Base-by-base conservation (phyloP, 257 asterid species). In the Nicotiana paniculata region DNA sequence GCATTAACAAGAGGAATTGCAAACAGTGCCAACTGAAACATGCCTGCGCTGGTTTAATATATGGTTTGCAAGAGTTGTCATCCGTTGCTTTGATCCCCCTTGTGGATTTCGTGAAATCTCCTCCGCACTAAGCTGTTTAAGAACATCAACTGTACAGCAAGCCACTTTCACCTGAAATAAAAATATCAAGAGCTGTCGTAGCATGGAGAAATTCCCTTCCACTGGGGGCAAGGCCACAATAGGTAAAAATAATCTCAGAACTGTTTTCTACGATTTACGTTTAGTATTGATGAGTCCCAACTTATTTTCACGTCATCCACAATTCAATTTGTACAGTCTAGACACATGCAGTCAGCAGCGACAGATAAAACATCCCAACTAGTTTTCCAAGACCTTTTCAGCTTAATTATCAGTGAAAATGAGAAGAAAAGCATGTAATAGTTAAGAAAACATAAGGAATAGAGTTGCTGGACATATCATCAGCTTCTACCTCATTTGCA, bases 101-200 rank as follows among this genome's bases (percentile, higher is more conserved):
- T 82, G 91, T 35, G 97, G 92, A 87, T 93, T 92, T 89, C 97
- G 92, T 81, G 89, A 96, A 77, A 94, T 93, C 87, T 94, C 99
- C 89, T 89, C 99, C 7, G 98, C 98, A 85, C 98, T 93, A 18
- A 96, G 97, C 62, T 96, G 99, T 83, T 96, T 96, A 51, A 94
- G 90, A 79, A 94, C 90, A 87, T 96, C 99, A 26, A 90, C 95
- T 1, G 98, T 89, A 92, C 95, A 88, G 88, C 95, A 92, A 84
- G 97, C 97, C 77, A 96, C 87, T 62, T 93, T 90, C 82, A 94
- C 93, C 98, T 96, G 89, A 82, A 86, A 55, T 78, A 72, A 84
- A 81, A 75, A 28, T 68, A 64, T 74, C 64, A 26, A 81, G 68
- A 83, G 80, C 80, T 35, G n/a, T 64, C 62, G 65, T 18, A 39